These are phyloP conservation scores for Cyberlindnera subsufficiens DNA, from an alignment of 805 yeast genomes.

Conservation along the genomic window DNA sequence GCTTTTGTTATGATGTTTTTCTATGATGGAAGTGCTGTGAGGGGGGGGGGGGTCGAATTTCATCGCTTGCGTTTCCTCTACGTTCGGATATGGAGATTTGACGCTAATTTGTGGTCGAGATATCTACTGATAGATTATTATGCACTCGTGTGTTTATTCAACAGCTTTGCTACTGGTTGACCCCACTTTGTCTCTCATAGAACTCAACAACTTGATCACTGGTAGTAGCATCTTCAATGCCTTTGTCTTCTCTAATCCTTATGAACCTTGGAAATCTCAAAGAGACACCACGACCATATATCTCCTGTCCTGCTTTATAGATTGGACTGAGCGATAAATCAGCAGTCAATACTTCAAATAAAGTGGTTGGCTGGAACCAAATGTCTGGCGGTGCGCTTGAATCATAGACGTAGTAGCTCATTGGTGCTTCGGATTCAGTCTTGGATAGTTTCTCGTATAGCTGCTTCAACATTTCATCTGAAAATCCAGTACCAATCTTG, in stretches of 20 bases:
- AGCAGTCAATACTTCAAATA: conserved; percentile 89
- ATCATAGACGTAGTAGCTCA: conserved; percentile 63
- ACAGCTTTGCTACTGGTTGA: not conserved
- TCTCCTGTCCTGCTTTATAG: conserved; percentile 75
- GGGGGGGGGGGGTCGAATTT: no score
- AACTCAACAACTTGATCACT: conserved; percentile 81
- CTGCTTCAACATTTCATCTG: conserved; percentile 70
- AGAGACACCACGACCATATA: conserved; percentile 78
- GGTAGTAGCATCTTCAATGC: conserved; percentile 79
- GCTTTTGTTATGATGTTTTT: no score
- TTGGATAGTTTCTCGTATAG: conserved; percentile 59
- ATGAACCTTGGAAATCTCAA: conserved; percentile 85
- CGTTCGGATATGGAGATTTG: no score
- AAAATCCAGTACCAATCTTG: conserved; percentile 95
- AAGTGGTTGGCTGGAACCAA: conserved; percentile 83
- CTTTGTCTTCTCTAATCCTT: conserved; percentile 80
- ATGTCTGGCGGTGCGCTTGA: conserved; percentile 79
- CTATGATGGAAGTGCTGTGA: no score
- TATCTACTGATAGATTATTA: no score
- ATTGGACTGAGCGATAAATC: conserved; percentile 85
- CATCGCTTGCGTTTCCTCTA: no score
- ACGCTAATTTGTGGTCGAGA: no score
- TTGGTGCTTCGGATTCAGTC: conserved; percentile 59
- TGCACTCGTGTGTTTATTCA: not conserved
- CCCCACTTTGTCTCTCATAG: conserved; percentile 57